Percentiles rank a stretch among this genome's conserved stretches.
Conservation (phyloP, 106 monocot genomes). For the Platanthera zijinensis region DNA sequence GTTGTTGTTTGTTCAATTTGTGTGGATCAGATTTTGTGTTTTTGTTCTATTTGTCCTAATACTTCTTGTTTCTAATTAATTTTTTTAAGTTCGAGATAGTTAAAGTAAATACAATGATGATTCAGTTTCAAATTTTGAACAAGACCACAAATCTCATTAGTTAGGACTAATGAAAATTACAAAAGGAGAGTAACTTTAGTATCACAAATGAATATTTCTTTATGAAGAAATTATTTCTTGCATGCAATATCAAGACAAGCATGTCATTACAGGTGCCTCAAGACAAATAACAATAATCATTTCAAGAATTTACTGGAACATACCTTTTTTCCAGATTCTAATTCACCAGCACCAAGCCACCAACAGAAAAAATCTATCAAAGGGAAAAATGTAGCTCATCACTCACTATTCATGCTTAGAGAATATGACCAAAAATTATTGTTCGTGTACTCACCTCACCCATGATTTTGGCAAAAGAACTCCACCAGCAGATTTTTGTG, state of each 20-base stretch:
- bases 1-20: no score
- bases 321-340: slow-evolving; percentile 88
- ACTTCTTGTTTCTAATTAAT: no score
- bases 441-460: slow-evolving; percentile 65
- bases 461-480: slow-evolving; percentile 91
- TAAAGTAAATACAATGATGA: no score
- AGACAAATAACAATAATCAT: background rate
- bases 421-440: background rate
- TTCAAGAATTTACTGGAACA: background rate
- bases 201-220: background rate
- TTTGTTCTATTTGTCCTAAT: no score
- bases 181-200: background rate
- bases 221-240: background rate
- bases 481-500: slow-evolving; percentile 88
- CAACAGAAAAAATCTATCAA: slow-evolving; percentile 72
- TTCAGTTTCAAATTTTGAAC: no score
- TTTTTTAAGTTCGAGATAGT: no score
- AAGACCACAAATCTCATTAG: no score
- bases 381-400: background rate
- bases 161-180: no score
- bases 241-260: background rate
- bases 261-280: background rate
- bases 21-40: no score
- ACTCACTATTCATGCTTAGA: background rate
- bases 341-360: slow-evolving; percentile 36